Percentiles rank a stretch among this genome's conserved stretches.
phyloP scores from a whole-genome alignment of 495 filamentous ascomycete genomes.

The Annulohypoxylon nitens region DNA sequence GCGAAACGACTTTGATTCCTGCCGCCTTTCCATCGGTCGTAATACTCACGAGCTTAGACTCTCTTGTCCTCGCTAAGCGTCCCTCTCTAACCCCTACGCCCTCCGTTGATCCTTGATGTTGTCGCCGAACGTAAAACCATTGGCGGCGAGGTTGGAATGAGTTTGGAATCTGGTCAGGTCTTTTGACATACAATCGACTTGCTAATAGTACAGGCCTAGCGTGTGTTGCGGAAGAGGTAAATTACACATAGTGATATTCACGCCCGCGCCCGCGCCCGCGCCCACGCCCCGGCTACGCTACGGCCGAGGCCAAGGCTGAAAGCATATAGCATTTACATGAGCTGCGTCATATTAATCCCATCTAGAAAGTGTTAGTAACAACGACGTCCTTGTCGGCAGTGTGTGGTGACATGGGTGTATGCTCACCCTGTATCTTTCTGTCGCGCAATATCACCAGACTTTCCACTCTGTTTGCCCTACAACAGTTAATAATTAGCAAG shows the following conservation, averaged over 20 bases:
- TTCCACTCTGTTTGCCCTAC: conserved; percentile 80
- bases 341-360: conserved; percentile 30
- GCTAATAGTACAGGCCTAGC: conserved; percentile 29
- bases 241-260: conserved; percentile 5
- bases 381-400: background rate
- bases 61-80: background rate
- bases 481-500: conserved; percentile 31
- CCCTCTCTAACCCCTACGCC: background rate
- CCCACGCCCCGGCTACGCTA: background rate
- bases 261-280: background rate
- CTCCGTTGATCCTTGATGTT: background rate
- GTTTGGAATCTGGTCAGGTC: conserved; percentile 14
- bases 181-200: conserved; percentile 28
- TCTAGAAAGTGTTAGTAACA: conserved; percentile 22
- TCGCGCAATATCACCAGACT: conserved; percentile 76
- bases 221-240: conserved; percentile 16
- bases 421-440: conserved; percentile 87
- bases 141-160: conserved; percentile 11
- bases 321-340: background rate
- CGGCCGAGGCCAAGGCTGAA: background rate
- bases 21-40: background rate
- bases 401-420: background rate
- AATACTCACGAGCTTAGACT: background rate
- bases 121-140: conserved; percentile 1
- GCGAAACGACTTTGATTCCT: background rate